These are phyloP conservation scores for Raphidocelis subcapitata DNA, from an alignment of 139 green algal genomes.

Conservation along the genomic window DNA sequence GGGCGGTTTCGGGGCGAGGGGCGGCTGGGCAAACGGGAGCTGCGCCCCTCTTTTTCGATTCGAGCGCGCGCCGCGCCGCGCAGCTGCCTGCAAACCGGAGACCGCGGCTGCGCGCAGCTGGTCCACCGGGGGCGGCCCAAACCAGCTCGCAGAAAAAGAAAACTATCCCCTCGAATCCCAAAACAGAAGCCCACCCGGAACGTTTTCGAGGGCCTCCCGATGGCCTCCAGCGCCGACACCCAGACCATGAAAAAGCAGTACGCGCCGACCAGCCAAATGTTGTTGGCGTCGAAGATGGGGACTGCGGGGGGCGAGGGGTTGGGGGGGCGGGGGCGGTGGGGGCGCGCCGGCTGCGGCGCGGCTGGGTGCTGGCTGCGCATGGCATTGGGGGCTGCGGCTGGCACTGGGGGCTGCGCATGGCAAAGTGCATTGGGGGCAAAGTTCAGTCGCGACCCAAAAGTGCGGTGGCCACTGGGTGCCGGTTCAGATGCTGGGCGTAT, in stretches of 20 bases:
- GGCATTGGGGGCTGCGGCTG: too few species aligned
- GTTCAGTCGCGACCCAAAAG: too few species aligned
- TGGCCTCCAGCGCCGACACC: conserved; percentile 66
- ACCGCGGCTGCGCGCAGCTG: neutral
- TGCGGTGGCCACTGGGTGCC: too few species aligned
- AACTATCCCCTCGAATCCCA: too few species aligned
- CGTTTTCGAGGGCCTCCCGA: conserved; percentile 52
- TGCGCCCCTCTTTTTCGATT: neutral
- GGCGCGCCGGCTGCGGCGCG: too few species aligned
- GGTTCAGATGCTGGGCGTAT: too few species aligned
- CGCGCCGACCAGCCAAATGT: conserved; percentile 49
- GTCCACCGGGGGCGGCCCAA: neutral
- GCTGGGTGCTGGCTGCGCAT: too few species aligned
- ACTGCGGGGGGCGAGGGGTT: too few species aligned
- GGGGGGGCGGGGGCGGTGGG: neutral
- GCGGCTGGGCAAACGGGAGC: neutral
- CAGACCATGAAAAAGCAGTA: conserved; percentile 73
- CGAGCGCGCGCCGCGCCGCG: neutral
- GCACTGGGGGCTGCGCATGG: too few species aligned
- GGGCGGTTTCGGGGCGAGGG: neutral
- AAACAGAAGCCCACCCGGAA: conserved; percentile 41
- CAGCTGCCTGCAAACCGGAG: neutral
- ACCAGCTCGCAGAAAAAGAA: too few species aligned
- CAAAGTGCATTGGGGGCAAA: too few species aligned
- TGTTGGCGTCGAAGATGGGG: conserved; percentile 68